phyloP scores from a whole-genome alignment of 2,329 filamentous ascomycete genomes.

The Stagonosporopsis chrysanthemi region DNA sequence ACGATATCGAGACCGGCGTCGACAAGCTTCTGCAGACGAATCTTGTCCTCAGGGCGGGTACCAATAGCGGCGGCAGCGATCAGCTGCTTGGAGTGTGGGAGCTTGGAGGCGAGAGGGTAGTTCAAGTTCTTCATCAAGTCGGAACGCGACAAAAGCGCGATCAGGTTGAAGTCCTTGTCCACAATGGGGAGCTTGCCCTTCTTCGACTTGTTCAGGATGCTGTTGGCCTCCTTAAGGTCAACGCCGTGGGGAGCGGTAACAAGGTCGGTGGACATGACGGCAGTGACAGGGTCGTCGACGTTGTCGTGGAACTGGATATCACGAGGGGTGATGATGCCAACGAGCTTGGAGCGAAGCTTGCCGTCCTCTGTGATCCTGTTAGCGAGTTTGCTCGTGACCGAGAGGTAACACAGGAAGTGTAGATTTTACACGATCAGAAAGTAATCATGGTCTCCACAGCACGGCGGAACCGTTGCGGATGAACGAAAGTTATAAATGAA shows the following conservation, averaged over 20 bases:
- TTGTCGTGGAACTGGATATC: slow-evolving; percentile 97
- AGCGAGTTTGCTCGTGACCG: slow-evolving; percentile 23
- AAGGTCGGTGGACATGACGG: slow-evolving; percentile 95
- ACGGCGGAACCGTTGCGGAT: slow-evolving; percentile 92
- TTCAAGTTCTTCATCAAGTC: slow-evolving; percentile 99
- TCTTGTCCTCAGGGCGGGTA: slow-evolving; percentile 91
- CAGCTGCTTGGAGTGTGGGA: slow-evolving; percentile 95
- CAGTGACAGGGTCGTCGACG: slow-evolving; percentile 73
- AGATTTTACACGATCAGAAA: slow-evolving; percentile 55
- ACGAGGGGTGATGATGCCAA: slow-evolving; percentile 97
- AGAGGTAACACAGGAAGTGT: slow-evolving; percentile 7
- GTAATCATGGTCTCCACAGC: slow-evolving; percentile 73
- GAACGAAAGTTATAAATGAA: slow-evolving; percentile 99
- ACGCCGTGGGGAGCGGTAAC: slow-evolving; percentile 86
- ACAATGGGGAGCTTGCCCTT: slow-evolving; percentile 98
- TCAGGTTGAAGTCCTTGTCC: slow-evolving; percentile 81
- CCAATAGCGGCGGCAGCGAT: slow-evolving; percentile 95
- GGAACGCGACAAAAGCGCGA: slow-evolving; percentile 61
- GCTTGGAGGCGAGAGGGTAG: slow-evolving; percentile 95
- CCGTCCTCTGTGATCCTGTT: slow-evolving; percentile 73
- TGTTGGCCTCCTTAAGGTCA: slow-evolving; percentile 86
- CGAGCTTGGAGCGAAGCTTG: slow-evolving; percentile 90
- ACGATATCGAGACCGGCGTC: slow-evolving; percentile 96
- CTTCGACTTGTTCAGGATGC: slow-evolving; percentile 91
- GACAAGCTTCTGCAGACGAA: slow-evolving; percentile 82